Evolutionary conservation across 441 rosid genomes (phyloP).

Genomic region (Jatropha podagrica): DNA sequence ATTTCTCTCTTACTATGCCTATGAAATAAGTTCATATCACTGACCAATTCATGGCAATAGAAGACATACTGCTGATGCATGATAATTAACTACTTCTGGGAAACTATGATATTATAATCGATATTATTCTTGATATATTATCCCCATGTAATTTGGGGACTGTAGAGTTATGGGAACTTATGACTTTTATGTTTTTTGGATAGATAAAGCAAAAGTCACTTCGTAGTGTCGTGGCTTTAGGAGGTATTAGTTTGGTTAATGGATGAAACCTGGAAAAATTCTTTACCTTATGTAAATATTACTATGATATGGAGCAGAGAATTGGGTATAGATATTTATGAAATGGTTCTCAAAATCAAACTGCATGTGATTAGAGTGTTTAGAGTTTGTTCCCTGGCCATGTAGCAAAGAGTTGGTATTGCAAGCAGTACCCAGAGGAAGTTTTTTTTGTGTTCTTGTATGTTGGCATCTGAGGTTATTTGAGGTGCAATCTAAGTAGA

Average conservation of each 20-base stretch:
- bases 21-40: slow-evolving; percentile 1
- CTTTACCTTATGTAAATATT: not conserved
- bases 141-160: not conserved
- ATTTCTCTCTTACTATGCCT: not conserved
- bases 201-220: not conserved
- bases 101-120: not conserved
- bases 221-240: not conserved
- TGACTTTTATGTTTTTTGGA: not conserved
- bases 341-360: not conserved
- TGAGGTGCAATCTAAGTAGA: not conserved
- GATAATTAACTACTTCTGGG: not conserved
- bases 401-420: not conserved
- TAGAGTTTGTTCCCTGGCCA: not conserved
- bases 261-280: not conserved
- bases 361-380: not conserved
- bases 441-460: not conserved
- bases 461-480: not conserved
- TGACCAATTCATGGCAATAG: not conserved
- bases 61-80: not conserved
- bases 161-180: not conserved
- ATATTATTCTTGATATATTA: not conserved
- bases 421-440: not conserved
- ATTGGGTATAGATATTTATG: not conserved
- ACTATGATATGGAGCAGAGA: not conserved
- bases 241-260: not conserved